These are phyloP conservation scores for Jackrogersella minutella DNA, from an alignment of 495 filamentous ascomycete species.

Conservation along the genomic window DNA sequence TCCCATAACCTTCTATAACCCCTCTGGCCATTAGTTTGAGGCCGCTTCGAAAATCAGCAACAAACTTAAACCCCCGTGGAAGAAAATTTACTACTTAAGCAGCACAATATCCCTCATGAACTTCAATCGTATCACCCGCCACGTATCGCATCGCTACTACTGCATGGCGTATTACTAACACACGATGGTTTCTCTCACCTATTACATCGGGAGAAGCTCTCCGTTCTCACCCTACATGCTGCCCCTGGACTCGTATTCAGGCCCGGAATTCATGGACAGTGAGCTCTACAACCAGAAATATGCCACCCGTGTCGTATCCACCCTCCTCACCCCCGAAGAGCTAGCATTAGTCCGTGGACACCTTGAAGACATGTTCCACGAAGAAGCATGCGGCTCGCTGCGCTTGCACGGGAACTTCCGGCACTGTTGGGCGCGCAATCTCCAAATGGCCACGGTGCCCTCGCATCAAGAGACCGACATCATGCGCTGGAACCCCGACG, in stretches of 20 bases:
- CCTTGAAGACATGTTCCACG: conserved; percentile 35
- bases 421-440: conserved; percentile 25
- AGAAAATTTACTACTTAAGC: too few species aligned
- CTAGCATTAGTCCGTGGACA: conserved; percentile 30
- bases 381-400: conserved; percentile 11
- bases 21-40: too few species aligned
- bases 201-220: background rate
- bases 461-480: conserved; percentile 13
- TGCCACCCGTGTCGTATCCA: conserved; percentile 26
- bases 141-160: background rate
- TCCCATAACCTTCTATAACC: too few species aligned
- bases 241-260: conserved; percentile 13
- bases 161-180: background rate
- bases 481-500: background rate
- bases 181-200: background rate
- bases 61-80: too few species aligned
- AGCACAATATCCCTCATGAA: too few species aligned
- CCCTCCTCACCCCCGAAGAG: conserved; percentile 29
- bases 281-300: conserved; percentile 32
- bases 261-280: background rate
- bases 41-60: too few species aligned
- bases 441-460: conserved; percentile 26
- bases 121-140: conserved; percentile 1
- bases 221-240: conserved; percentile 11
- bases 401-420: conserved; percentile 17